Conservation (phyloP, 352 stramenopile genomes). For the Pythium periplocum region DNA sequence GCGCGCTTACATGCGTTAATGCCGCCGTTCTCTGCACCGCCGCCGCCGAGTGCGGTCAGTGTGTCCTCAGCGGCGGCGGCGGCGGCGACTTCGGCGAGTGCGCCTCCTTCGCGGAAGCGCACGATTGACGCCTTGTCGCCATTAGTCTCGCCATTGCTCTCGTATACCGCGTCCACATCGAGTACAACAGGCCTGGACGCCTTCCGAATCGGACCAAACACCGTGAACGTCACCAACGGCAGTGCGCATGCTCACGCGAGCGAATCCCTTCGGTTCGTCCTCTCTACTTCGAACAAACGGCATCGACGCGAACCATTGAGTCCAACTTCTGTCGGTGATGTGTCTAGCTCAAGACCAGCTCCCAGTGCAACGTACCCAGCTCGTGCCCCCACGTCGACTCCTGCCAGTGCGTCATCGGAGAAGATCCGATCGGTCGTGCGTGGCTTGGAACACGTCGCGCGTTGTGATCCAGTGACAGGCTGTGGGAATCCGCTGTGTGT, state of each 20-base stretch:
- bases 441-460: slow-evolving; percentile 19
- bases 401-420: slow-evolving; percentile 10
- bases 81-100: background rate
- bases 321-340: slow-evolving; percentile 12
- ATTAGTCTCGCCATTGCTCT: slow-evolving; percentile 17
- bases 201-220: background rate
- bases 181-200: background rate
- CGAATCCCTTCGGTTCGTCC: slow-evolving; percentile 19
- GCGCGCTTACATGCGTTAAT: background rate
- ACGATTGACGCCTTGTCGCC: slow-evolving; percentile 16
- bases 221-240: background rate
- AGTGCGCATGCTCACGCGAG: slow-evolving; percentile 4
- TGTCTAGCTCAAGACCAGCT: background rate
- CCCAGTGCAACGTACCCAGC: background rate
- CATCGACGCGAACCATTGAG: slow-evolving; percentile 13
- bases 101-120: slow-evolving; percentile 11
- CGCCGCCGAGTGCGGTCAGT: background rate
- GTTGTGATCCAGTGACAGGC: slow-evolving; percentile 9
- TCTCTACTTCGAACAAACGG: slow-evolving; percentile 13
- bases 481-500: slow-evolving; percentile 23
- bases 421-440: slow-evolving; percentile 24
- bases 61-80: background rate
- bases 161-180: slow-evolving; percentile 6
- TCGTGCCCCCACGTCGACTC: slow-evolving; percentile 1
- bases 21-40: background rate